A percentile compares a stretch with the other conserved stretches of the same genome.
Conservation (phyloP, 129 eudicot genomes). For the Sambucus nigra region DNA sequence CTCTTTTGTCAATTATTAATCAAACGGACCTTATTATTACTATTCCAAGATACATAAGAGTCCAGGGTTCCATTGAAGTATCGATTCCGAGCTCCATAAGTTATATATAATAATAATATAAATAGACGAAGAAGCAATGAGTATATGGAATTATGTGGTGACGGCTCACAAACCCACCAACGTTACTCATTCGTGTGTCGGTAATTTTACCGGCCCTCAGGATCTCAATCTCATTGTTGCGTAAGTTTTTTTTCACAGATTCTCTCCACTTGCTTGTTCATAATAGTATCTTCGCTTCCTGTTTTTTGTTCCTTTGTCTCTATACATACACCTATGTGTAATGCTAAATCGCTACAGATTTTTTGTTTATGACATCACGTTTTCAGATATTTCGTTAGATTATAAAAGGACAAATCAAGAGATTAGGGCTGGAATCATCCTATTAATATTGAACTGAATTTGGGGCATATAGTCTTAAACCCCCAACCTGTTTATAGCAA, state of each 20-base stretch:
- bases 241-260: constrained; percentile 30
- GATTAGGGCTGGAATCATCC: background rate
- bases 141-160: constrained; percentile 80
- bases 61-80: constrained; percentile 24
- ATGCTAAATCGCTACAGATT: background rate
- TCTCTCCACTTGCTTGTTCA: background rate
- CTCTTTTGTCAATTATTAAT: no score
- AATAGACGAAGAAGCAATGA: constrained; percentile 35
- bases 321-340: background rate
- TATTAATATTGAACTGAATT: no score
- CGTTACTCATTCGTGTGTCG: constrained; percentile 93
- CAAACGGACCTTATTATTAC: no score
- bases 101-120: constrained; percentile 7
- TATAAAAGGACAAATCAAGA: background rate
- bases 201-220: constrained; percentile 90
- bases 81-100: no score
- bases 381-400: background rate
- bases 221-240: constrained; percentile 92
- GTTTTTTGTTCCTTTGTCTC: background rate
- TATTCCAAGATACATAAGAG: no score
- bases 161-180: constrained; percentile 99
- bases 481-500: no score
- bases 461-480: no score
- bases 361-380: background rate
- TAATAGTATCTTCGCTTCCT: background rate